Evolutionary conservation across 2,329 filamentous ascomycete species (phyloP), one percentile per base, ranked within the genome.

Genomic region (Fonsecaea multimorphosa): DNA sequence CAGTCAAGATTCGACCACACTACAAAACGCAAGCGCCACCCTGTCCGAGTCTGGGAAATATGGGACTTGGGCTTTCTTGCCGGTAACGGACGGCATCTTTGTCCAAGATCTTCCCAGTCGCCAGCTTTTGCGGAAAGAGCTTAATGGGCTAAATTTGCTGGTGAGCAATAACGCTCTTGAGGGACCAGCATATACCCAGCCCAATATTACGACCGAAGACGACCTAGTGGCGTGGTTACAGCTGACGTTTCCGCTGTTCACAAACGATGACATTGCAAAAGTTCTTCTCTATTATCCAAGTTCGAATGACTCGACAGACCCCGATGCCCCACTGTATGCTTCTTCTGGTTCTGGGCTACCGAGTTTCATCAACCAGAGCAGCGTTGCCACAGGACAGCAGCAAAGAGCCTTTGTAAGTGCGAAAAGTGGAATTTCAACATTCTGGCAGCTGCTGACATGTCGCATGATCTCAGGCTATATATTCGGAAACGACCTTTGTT

Each of bases 401-500:
- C 84, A 88, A 70, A 79, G 81, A 29, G 83, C 79, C 1, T 63
- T 64, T 58, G 67, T 66, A 36, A 54, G 67, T 32, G 31, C 36
- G 9, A 32, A 32, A 27, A 12, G 19, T 19, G 56, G 31, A 14
- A 12, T 24, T 14, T 7, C 11, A 14, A 27, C 1, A 34, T 22
- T 56, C 24, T 31, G 22, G 49, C 31, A 16, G 12, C 22, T 24
- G 24, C 61, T 62, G 38, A 67, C 40, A 3, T 22, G 31, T 53
- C 9, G 8, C 29, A n/a, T n/a, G n/a, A n/a, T n/a, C 1, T 9
- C 66, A 73, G 53, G 84, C 85, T 71, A 81, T 87, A 55, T 84
- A 83, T 67, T 83, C 81, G 49, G 85, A 88, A 73, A 78, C 81
- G 0, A 84, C 83, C 1, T 86, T 87, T 66, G 77, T 83, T 51